Evolutionary conservation across 2,329 filamentous ascomycete species (phyloP).

Genomic region (Arachnomyces sp.): DNA sequence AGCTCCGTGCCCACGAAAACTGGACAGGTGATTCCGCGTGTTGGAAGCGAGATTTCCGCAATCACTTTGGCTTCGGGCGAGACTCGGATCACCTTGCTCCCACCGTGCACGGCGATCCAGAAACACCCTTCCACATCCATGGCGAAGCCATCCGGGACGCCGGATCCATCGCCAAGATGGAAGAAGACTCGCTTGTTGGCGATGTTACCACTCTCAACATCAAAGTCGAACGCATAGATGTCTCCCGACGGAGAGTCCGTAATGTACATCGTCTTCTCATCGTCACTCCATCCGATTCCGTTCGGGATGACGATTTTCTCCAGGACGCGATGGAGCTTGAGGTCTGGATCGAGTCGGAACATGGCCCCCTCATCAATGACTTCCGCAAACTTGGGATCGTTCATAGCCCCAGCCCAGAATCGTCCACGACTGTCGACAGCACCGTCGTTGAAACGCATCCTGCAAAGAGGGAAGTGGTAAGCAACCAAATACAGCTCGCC

Average conservation of each 20-base stretch:
- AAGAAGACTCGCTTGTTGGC: slow-evolving; percentile 66
- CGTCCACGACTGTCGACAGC: slow-evolving; percentile 69
- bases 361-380: slow-evolving; percentile 53
- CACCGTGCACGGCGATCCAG: slow-evolving; percentile 83
- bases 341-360: slow-evolving; percentile 59
- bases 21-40: slow-evolving; percentile 70
- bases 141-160: slow-evolving; percentile 71
- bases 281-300: slow-evolving; percentile 69
- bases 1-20: slow-evolving; percentile 67
- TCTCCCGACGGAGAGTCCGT: slow-evolving; percentile 65
- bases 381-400: slow-evolving; percentile 60
- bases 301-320: slow-evolving; percentile 70
- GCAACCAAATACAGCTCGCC: slow-evolving; percentile 13
- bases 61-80: slow-evolving; percentile 60
- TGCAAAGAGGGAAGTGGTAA: slow-evolving; percentile 16
- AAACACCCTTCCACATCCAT: slow-evolving; percentile 77
- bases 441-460: slow-evolving; percentile 66
- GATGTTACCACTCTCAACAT: slow-evolving; percentile 53
- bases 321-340: slow-evolving; percentile 52
- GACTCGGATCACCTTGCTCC: slow-evolving; percentile 65
- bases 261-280: slow-evolving; percentile 68
- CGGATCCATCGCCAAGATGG: slow-evolving; percentile 53
- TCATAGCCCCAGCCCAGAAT: slow-evolving; percentile 84
- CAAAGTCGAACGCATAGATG: slow-evolving; percentile 69
- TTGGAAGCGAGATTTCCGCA: slow-evolving; percentile 68